Percentiles rank a stretch among this genome's conserved stretches.
Evolutionary conservation across 371 early-diverging fungal species (phyloP).

Genomic region (Paraphysoderma sedebokerense): DNA sequence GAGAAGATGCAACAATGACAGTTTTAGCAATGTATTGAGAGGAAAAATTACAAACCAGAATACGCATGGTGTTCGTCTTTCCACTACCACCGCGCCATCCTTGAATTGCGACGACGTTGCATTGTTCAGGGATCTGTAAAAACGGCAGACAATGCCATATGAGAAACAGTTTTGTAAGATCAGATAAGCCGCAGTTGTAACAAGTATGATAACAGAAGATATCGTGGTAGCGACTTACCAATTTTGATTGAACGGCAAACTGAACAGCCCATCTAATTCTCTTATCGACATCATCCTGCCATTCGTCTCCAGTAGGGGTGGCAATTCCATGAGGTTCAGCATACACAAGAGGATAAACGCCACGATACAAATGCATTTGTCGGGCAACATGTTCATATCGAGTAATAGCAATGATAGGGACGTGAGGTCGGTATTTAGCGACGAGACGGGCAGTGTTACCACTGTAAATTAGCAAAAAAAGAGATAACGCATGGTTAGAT

Average conservation of each 20-base stretch:
- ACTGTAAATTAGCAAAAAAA: slow-evolving; percentile 58
- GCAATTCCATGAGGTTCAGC: slow-evolving; percentile 24
- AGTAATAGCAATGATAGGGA: slow-evolving; percentile 83
- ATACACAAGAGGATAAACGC: slow-evolving; percentile 80
- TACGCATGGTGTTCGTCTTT: slow-evolving; percentile 71
- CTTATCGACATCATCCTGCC: slow-evolving; percentile 73
- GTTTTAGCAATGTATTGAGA: no score
- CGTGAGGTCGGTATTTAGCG: slow-evolving; percentile 83
- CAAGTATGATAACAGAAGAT: slow-evolving; percentile 29
- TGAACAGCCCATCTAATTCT: slow-evolving; percentile 42
- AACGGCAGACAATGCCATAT: no score
- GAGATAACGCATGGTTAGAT: no score
- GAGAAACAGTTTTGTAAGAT: neutral
- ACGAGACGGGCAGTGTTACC: slow-evolving; percentile 77
- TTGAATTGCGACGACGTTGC: slow-evolving; percentile 52
- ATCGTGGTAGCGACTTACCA: slow-evolving; percentile 22
- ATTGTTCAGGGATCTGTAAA: neutral
- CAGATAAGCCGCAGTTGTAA: neutral
- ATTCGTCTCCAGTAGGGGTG: slow-evolving; percentile 29
- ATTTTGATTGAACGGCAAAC: neutral
- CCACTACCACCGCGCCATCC: slow-evolving; percentile 68
- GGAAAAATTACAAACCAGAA: no score
- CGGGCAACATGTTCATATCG: slow-evolving; percentile 65
- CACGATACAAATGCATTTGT: slow-evolving; percentile 70
- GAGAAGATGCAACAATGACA: no score